Percentiles rank a stretch among this genome's conserved stretches.
Conservation (phyloP, 78 protist species). For the Dictyostelium citrinum region DNA sequence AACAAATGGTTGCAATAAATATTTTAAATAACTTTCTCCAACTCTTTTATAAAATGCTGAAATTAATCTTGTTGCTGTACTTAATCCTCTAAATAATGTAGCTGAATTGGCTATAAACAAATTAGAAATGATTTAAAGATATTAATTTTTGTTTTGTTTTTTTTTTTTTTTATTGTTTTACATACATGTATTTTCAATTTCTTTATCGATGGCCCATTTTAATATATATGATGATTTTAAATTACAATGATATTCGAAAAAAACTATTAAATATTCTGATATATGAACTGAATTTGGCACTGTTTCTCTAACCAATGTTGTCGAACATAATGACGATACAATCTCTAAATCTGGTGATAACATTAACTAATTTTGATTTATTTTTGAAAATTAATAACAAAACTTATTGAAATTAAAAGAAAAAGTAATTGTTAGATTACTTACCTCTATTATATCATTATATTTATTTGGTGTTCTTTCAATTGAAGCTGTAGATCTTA, state of each 20-base stretch:
- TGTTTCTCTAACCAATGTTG: slow-evolving; percentile 44
- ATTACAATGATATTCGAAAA: slow-evolving; percentile 44
- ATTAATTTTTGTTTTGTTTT: background rate
- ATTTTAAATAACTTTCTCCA: slow-evolving; percentile 48
- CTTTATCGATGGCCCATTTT: slow-evolving; percentile 70
- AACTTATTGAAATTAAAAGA: background rate
- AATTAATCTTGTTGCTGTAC: slow-evolving; percentile 62
- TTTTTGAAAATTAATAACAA: background rate
- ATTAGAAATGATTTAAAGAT: too few relatives aligned
- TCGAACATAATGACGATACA: slow-evolving; percentile 33
- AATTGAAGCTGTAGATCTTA: background rate
- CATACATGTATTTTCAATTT: slow-evolving; percentile 23
- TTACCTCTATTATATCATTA: slow-evolving; percentile 48
- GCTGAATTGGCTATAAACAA: background rate
- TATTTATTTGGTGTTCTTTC: slow-evolving; percentile 37
- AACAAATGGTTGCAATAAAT: slow-evolving; percentile 54
- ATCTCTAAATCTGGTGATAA: slow-evolving; percentile 68
- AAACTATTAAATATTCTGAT: slow-evolving; percentile 20
- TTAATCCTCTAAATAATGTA: slow-evolving; percentile 61
- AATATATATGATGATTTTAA: slow-evolving; percentile 21
- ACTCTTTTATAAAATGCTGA: slow-evolving; percentile 58
- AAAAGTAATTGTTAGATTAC: background rate
- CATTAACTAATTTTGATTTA: slow-evolving; percentile 2
- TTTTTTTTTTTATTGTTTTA: background rate
- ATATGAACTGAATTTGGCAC: slow-evolving; percentile 2